Percentiles rank a stretch among this genome's conserved stretches.
phyloP scores from a whole-genome alignment of 495 filamentous ascomycete species.

The Opeltia flavorubescens region DNA sequence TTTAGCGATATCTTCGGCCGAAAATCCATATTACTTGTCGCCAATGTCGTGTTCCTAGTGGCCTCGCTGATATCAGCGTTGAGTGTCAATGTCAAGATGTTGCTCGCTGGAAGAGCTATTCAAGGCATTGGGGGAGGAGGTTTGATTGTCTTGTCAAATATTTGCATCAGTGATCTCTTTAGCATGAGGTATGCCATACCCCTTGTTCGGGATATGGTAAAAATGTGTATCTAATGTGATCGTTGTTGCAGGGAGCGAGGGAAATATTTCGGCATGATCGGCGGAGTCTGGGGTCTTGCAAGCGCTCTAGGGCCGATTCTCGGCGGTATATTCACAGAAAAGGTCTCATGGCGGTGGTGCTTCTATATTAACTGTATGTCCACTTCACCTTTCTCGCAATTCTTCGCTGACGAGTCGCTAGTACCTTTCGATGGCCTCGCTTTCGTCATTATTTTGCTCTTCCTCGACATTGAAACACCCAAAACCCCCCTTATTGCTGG shows the following conservation, averaged over 20 bases:
- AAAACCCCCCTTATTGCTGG: slow-evolving; percentile 50
- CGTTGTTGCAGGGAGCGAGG: slow-evolving; percentile 36
- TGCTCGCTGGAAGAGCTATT: slow-evolving; percentile 60
- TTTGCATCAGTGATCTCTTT: slow-evolving; percentile 70
- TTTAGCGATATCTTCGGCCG: slow-evolving; percentile 76
- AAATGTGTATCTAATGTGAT: not conserved
- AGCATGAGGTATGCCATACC: slow-evolving; percentile 39
- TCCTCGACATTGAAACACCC: slow-evolving; percentile 58
- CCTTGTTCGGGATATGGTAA: slow-evolving; percentile 19
- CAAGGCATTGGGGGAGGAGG: slow-evolving; percentile 82
- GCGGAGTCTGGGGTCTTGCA: slow-evolving; percentile 62
- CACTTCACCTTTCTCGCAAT: not conserved
- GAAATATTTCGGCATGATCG: slow-evolving; percentile 49
- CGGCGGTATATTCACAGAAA: slow-evolving; percentile 59
- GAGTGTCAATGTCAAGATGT: slow-evolving; percentile 52
- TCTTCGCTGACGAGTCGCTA: not conserved
- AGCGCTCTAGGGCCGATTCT: slow-evolving; percentile 60
- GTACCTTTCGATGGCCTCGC: slow-evolving; percentile 51
- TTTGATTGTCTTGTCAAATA: slow-evolving; percentile 65
- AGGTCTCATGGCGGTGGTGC: slow-evolving; percentile 48
- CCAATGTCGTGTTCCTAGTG: slow-evolving; percentile 60
- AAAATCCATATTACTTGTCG: slow-evolving; percentile 62
- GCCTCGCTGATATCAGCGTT: slow-evolving; percentile 61
- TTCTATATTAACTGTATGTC: slow-evolving; percentile 50
- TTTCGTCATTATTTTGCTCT: slow-evolving; percentile 45